Conservation (phyloP, 192 early-diverging fungal species). For the Dissophora ornata region DNA sequence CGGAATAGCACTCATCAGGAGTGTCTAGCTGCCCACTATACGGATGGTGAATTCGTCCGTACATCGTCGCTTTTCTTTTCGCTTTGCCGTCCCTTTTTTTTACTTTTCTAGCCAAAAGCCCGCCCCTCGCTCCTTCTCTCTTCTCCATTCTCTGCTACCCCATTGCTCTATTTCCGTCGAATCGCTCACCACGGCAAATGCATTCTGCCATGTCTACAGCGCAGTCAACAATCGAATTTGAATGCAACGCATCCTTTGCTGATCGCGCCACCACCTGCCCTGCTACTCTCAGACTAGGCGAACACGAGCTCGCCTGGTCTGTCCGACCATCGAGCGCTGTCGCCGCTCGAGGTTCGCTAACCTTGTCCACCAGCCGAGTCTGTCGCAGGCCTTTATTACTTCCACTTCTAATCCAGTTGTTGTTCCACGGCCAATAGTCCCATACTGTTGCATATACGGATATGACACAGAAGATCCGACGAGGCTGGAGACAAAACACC, state of each 20-base stretch:
- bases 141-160: conserved; percentile 1
- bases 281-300: not conserved
- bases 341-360: conserved; percentile 9
- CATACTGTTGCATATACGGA: conserved; percentile 45
- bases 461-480: conserved; percentile 11
- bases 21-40: no score
- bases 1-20: no score
- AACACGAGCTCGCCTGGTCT: conserved; percentile 15
- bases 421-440: conserved; percentile 13
- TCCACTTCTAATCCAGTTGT: no score
- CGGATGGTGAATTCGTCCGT: no score
- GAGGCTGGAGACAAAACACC: not conserved
- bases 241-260: conserved; percentile 19
- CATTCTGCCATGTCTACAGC: no score
- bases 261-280: not conserved
- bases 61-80: no score
- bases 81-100: no score
- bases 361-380: no score
- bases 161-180: not conserved
- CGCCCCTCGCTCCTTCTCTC: not conserved
- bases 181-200: no score
- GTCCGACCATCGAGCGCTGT: not conserved
- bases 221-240: conserved; percentile 1
- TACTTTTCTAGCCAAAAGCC: no score
- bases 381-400: no score